A percentile compares a stretch with the other conserved stretches of the same genome.
These are phyloP conservation scores for Boletus pseudo-olivaceus DNA, from an alignment of 768 basidiomycete genomes.

Conservation along the genomic window DNA sequence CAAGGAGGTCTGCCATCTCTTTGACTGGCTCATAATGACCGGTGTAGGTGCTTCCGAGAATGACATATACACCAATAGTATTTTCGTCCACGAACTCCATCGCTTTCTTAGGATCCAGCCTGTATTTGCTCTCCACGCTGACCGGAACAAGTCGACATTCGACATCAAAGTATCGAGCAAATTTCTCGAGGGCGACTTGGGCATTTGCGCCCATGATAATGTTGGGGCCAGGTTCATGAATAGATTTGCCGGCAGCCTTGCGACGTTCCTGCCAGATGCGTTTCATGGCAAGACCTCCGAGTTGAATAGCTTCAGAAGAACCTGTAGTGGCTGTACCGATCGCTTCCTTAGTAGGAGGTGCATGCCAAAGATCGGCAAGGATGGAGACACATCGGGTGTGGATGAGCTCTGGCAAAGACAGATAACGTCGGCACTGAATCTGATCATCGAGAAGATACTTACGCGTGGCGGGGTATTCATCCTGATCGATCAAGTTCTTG, in stretches of 20 bases:
- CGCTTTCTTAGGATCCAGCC: constrained; percentile 66
- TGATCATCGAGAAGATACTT: constrained; percentile 2
- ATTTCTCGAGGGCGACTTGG: constrained; percentile 69
- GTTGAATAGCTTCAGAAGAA: constrained; percentile 68
- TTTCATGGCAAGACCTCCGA: constrained; percentile 71
- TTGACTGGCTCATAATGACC: constrained; percentile 77
- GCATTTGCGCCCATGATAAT: constrained; percentile 67
- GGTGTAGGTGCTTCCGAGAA: constrained; percentile 54
- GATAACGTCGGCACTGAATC: background rate
- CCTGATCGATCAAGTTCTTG: constrained; percentile 68
- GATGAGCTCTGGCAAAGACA: constrained; percentile 34
- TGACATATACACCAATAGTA: constrained; percentile 66
- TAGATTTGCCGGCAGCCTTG: constrained; percentile 61
- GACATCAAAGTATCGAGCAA: constrained; percentile 65
- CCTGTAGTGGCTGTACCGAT: constrained; percentile 72
- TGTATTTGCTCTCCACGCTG: constrained; percentile 65
- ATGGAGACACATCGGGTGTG: constrained; percentile 50
- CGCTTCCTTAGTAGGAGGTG: constrained; percentile 49
- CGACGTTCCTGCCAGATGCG: constrained; percentile 66
- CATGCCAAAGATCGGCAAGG: constrained; percentile 68
- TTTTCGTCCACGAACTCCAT: constrained; percentile 70
- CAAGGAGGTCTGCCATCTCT: constrained; percentile 74
- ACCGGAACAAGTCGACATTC: constrained; percentile 64
- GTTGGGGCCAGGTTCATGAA: constrained; percentile 63
- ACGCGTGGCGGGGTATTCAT: constrained; percentile 65